Base-by-base conservation (phyloP, 768 basidiomycete species). In the Coprinopsis marcescibilis region DNA sequence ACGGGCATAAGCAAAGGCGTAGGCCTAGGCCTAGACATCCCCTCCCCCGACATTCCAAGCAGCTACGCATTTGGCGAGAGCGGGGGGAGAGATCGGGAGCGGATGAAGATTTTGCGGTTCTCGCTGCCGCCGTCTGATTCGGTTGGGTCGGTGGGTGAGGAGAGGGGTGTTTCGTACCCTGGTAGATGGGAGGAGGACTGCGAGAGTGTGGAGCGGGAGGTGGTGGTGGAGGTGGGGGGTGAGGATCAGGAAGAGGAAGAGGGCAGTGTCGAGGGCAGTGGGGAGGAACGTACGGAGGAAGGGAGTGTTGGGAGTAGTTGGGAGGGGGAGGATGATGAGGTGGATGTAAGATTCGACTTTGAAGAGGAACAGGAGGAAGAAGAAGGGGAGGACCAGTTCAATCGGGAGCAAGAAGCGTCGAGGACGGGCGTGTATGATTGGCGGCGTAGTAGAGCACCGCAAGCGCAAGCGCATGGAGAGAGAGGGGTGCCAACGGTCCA, bases 81-180 rank as follows among this genome's bases (percentile, higher is more conserved):
- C 30, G 15, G 15, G 35, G 13, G 30, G 10, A n/a, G n/a, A 32
- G 8, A 32, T n/a, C n/a, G n/a, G 8, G 44, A 15, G 51, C 46
- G 7, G 55, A 56, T 35, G 21, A 62, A 62, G 41, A 60, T 51
- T 1, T 50, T 62, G 26, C 53, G 60, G 1, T 62, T 62, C 48
- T 62, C 60, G 6, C 39, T 62, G 19, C 62, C 62, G 1, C 44
- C 52, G 3, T 64, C 62, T 10, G 60, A 61, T 26, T 63, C 62
- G 17, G 55, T 51, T 6, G 50, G 50, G 1, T 63, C 62, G 0
- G 42, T 53, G 2, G 61, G 60, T 43, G 61, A 60, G 6, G 54
- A 60, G 3, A 52, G 47, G 38, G 26, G 17, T 25, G 12, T 44
- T 4, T 44, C 42, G 3, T 49, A 49, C 17, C 48, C 48, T 7